Evolutionary conservation across 345 rosid species (phyloP).

Genomic region (Populus ilicifolia): DNA sequence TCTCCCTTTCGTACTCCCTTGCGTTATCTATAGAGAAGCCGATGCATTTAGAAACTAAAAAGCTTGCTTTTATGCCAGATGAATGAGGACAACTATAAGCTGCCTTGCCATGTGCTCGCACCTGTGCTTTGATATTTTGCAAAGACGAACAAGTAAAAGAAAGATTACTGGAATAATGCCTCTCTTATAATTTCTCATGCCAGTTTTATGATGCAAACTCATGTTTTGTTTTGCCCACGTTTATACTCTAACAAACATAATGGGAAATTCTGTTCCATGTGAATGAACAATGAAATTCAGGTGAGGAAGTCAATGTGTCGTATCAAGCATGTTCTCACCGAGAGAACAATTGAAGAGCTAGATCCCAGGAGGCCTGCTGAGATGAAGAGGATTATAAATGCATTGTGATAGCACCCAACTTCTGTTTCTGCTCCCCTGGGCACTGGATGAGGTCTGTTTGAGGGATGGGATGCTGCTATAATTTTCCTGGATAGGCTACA

Average conservation of each 20-base stretch:
- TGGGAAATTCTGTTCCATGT: slow-evolving; percentile 6
- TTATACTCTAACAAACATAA: not conserved
- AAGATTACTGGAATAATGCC: not conserved
- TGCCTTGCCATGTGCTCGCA: not conserved
- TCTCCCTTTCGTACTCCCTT: not conserved
- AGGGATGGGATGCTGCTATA: not conserved
- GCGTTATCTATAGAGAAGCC: no score
- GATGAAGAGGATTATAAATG: slow-evolving; percentile 91
- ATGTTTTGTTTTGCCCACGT: not conserved
- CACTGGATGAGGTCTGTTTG: not conserved
- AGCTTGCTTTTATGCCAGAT: not conserved
- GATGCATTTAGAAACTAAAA: no score
- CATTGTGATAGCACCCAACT: slow-evolving; percentile 39
- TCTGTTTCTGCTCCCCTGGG: not conserved
- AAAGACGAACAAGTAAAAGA: not conserved
- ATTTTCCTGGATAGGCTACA: not conserved
- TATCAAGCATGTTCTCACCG: slow-evolving; percentile 78
- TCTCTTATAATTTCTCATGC: not conserved
- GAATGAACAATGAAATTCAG: slow-evolving; percentile 33
- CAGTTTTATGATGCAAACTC: not conserved
- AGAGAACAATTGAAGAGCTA: slow-evolving; percentile 80
- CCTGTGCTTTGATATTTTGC: not conserved
- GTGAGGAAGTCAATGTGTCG: slow-evolving; percentile 85
- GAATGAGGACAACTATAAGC: not conserved
- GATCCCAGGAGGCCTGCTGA: slow-evolving; percentile 82